Base-by-base conservation (phyloP, 495 filamentous ascomycete genomes). In the Hypoxylon cercidicola region DNA sequence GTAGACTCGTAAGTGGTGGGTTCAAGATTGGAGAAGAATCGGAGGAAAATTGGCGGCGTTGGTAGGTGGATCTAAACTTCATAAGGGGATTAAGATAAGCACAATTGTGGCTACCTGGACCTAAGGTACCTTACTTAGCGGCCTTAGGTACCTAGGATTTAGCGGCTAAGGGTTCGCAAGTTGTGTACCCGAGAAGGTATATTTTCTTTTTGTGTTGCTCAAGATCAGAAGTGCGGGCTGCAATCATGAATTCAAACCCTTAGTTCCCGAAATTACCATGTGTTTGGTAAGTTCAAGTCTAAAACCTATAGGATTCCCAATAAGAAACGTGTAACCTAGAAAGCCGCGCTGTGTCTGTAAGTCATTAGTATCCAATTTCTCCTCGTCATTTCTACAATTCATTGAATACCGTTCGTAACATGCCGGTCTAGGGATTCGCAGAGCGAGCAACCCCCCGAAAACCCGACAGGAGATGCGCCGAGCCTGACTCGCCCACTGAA, bases 21-120 rank as follows among this genome's bases (percentile, higher is more conserved):
- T 54, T 50, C 34, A 19, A 23, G 10, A 3, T 41, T 30, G 45
- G 30, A 40, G 47, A 56, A 46, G 20, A 61, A 66, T 45, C 56
- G 51, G 63, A 55, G 40, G 37, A 54, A 57, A 53, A 53, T 55
- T 25, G 23, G 43, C 11, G 55, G 28, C 41, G 32, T 40, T 62
- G 59, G 59, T 51, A 21, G 43, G 43, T 46, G 13, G 7, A 28
- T 4, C 15, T 46, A 2, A 7, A 4, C 15, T 20, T n/a, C 13
- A n/a, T n/a, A n/a, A 46, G 23, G 43, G 62, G 55, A 56, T 39
- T 25, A 21, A 65, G 55, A 59, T 65, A 65, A 65, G 62, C 54
- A 60, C 47, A 59, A 50, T 48, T 49, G 10, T 12, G 35, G 49
- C 19, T 54, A 65, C 61, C n/a, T 51, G 4, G 13, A 41, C 39